A percentile compares a stretch with the other conserved stretches of the same genome.
Conservation (phyloP, 768 basidiomycete genomes). For the Termitomyces sp. region DNA sequence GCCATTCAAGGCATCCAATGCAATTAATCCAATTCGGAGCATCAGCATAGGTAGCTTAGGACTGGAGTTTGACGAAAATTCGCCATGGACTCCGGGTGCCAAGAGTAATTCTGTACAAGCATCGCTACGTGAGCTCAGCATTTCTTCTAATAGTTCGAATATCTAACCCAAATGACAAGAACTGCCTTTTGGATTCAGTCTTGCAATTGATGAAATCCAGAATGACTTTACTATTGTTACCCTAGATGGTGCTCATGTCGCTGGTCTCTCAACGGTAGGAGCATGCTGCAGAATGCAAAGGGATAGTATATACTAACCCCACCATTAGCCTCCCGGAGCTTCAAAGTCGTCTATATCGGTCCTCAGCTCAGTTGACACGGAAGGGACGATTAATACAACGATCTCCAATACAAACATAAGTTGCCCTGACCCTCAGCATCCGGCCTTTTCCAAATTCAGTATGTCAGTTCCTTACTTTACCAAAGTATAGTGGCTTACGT, state of each 20-base stretch:
- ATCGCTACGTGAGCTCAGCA: slow-evolving; percentile 37
- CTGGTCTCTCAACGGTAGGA: slow-evolving; percentile 53
- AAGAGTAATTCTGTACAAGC: slow-evolving; percentile 59
- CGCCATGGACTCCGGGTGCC: slow-evolving; percentile 54
- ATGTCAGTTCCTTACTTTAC: slow-evolving; percentile 17
- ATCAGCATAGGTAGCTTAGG: slow-evolving; percentile 59
- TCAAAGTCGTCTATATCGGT: slow-evolving; percentile 58
- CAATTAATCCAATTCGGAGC: slow-evolving; percentile 60
- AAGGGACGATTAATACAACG: slow-evolving; percentile 60
- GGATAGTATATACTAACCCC: background rate
- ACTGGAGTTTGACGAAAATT: slow-evolving; percentile 47
- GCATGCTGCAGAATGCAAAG: background rate
- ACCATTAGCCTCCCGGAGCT: slow-evolving; percentile 50
- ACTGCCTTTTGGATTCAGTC: slow-evolving; percentile 66
- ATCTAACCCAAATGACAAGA: slow-evolving; percentile 27
- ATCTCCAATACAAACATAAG: slow-evolving; percentile 50
- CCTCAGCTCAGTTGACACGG: slow-evolving; percentile 46
- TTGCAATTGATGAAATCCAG: slow-evolving; percentile 54
- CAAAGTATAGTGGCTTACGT: background rate
- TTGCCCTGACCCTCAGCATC: slow-evolving; percentile 41
- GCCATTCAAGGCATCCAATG: slow-evolving; percentile 46
- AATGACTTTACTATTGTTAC: slow-evolving; percentile 61
- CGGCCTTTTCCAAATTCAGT: slow-evolving; percentile 58
- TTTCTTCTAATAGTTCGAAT: background rate
- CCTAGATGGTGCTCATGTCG: slow-evolving; percentile 42